Base-by-base conservation (phyloP, 768 basidiomycete species). In the Coprinellus micaceus region DNA sequence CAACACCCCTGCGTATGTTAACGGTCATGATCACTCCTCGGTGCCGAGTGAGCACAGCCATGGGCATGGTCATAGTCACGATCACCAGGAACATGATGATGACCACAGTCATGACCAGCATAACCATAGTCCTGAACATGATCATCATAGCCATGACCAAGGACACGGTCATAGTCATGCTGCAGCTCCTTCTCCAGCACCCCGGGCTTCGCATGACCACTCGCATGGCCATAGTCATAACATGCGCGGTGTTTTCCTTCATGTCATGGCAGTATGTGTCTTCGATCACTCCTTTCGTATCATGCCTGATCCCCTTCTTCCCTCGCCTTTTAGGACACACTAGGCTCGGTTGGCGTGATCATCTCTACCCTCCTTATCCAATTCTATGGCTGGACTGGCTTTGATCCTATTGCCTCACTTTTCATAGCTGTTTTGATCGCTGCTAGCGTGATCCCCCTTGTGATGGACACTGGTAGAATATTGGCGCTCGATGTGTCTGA, bases 191-290 rank as follows among this genome's bases (percentile, higher is more conserved):
- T 22, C 25, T 7, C 24, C 45, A 6, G 10, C 21, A 11, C 21
- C 45, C 9, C 24, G 28, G 3, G n/a, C 49, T 50, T 51, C 61
- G 2, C 61, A 56, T 46, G 58, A 52, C 19, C 88, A 87, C 62
- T 89, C 41, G 11, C 52, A 94, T 69, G 88, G 91, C 0, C 94
- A 96, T 65, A 93, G 91, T 70, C 93, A 98, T 69, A 99, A 99
- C 68, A 99, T 99, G 97, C 89, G 94, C 30, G 97, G 97, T 17
- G 94, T 99, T 63, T 99, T 99, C 69, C 72, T 98, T 54, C 96
- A 99, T 66, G 96, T 99, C 46, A 88, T 97, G 86, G 94, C 94
- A 56, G 91, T 91, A 73, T 61, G 85, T 69, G 25, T 28, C 10
- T 28, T 2, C 49, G n/a, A 17, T 21, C 11, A 47, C 29, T 44